Base-by-base conservation (phyloP, 352 stramenopile genomes). In the Pythium vanterpoolii region DNA sequence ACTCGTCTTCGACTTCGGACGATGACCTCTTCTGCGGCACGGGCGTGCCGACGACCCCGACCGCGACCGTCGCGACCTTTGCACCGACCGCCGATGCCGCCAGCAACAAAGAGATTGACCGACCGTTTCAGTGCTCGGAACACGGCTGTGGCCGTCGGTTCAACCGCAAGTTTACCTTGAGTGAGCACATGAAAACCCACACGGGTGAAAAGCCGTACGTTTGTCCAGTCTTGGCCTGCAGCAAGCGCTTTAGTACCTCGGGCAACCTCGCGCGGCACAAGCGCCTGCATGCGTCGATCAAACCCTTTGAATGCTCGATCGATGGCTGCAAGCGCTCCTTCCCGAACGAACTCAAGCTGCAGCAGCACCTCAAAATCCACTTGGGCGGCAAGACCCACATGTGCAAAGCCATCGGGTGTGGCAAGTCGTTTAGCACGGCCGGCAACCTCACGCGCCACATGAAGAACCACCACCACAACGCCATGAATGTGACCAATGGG, bases 151-250 rank as follows among this genome's bases (percentile, higher is more conserved):
- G 39, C 19, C 72, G 66, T 10, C 77, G 77, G 6, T 87, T 89
- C 69, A 77, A 87, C 62, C 79, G 79, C 65, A 86, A 86, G 53
- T 89, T 86, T 63, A 89, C 83, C 34, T 64, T 89, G 50, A 83
- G 77, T 36, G 79, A 89, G 53, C 83, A 93, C 64, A 74, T 86
- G 56, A 93, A 93, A 75, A 93, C 81, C 42, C 83, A 92, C 72
- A 90, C 80, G 55, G 83, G 83, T 19, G 80, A 89, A 63, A 81
- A 89, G 59, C 80, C 83, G 7, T 77, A 88, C 53, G 47, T 70
- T 23, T 88, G 76, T 49, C 53, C 50, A 13, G 69, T 72, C 19
- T 34, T 43, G 18, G 66, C 58, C 33, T 93, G 83, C 56, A 64
- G 66, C 56, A 88, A 88, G 72, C 71, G 72, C 5, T 93, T 91